Evolutionary conservation across 2,329 filamentous ascomycete genomes (phyloP).

Genomic region (Chaetomiaceae sp.): DNA sequence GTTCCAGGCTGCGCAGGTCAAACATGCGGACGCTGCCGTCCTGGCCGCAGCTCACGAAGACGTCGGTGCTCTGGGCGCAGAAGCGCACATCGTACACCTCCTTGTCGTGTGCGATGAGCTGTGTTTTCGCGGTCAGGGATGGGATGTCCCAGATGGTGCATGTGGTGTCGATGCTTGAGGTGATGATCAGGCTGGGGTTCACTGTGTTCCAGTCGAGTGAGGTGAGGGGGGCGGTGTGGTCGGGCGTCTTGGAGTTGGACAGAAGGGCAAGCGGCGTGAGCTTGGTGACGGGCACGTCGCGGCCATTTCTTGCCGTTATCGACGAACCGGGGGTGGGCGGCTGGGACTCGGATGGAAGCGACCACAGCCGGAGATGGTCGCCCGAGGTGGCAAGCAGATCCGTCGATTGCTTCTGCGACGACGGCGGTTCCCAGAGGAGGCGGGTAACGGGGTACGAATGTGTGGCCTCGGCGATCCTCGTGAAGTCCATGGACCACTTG

Average conservation of each 20-base stretch:
- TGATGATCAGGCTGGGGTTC: conserved; percentile 94
- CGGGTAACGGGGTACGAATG: conserved; percentile 97
- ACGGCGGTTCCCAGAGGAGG: conserved; percentile 92
- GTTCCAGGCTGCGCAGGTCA: conserved; percentile 89
- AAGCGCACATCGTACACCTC: conserved; percentile 98
- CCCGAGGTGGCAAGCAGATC: conserved; percentile 92
- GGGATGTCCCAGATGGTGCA: conserved; percentile 99
- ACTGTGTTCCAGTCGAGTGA: conserved; percentile 98
- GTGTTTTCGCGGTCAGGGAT: conserved; percentile 93
- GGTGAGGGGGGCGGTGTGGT: conserved; percentile 93
- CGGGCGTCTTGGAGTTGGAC: conserved; percentile 96
- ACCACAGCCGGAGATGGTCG: conserved; percentile 91
- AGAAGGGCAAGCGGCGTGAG: conserved; percentile 86
- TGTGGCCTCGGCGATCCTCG: conserved; percentile 89
- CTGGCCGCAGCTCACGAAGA: conserved; percentile 95
- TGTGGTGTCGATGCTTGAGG: conserved; percentile 96
- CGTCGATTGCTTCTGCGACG: conserved; percentile 88
- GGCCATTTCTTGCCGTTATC: conserved; percentile 53
- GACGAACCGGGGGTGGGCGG: conserved; percentile 55
- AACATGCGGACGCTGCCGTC: conserved; percentile 99
- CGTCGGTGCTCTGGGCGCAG: conserved; percentile 96
- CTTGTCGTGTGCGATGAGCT: conserved; percentile 97
- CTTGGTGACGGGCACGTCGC: conserved; percentile 62
- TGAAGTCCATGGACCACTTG: conserved; percentile 79
- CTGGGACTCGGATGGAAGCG: conserved; percentile 65